phyloP scores from a whole-genome alignment of 2,329 filamentous ascomycete genomes.

The Aspergillus novofumigatus region DNA sequence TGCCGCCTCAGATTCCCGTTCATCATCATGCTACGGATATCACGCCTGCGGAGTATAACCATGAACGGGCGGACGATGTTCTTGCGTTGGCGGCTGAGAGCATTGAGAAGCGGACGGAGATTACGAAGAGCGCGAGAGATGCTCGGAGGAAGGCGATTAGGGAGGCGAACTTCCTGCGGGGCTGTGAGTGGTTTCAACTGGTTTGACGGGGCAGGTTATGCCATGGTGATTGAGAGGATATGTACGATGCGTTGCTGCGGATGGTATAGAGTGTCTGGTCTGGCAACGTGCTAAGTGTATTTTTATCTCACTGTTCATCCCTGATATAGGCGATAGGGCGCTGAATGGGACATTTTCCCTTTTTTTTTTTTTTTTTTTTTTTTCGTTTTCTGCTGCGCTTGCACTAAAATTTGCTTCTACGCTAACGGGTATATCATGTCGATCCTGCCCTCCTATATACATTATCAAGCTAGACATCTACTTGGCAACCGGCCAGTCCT shows the following conservation, averaged over 20 bases:
- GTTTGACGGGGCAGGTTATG: conserved; percentile 1
- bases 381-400: background rate
- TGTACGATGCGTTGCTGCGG: conserved; percentile 15
- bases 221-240: conserved; percentile 2
- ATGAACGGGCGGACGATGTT: conserved; percentile 17
- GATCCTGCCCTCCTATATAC: background rate
- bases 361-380: too few relatives aligned
- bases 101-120: conserved; percentile 35
- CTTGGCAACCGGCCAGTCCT: conserved; percentile 26
- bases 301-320: conserved; percentile 26
- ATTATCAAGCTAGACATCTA: background rate
- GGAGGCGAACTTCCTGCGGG: conserved; percentile 48
- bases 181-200: conserved; percentile 29
- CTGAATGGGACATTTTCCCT: conserved; percentile 6
- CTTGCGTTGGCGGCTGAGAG: conserved; percentile 34
- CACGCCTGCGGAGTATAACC: conserved; percentile 36
- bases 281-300: conserved; percentile 24
- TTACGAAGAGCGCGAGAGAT: conserved; percentile 42
- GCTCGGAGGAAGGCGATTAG: conserved; percentile 45
- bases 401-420: background rate
- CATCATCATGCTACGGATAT: conserved; percentile 46
- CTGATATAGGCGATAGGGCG: conserved; percentile 13
- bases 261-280: conserved; percentile 3
- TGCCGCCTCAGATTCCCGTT: conserved; percentile 40
- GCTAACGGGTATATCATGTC: background rate